Evolutionary conservation across 1,139 yeast species (phyloP).

Genomic region (Debaryomyces singareniensis): DNA sequence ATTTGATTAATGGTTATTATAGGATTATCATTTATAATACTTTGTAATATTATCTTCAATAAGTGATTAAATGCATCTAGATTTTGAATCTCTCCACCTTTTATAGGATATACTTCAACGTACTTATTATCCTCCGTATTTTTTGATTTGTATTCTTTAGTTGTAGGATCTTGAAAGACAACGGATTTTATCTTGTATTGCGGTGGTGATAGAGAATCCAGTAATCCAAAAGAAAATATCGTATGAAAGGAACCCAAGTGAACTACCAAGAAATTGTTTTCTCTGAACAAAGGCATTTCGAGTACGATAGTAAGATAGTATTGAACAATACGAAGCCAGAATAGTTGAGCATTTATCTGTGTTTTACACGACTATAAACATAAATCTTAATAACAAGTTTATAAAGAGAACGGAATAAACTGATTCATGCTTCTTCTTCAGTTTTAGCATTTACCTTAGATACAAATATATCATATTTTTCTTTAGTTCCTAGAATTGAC

Average conservation of each 20-base stretch:
- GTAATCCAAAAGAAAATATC: conserved; percentile 72
- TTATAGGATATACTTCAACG: conserved; percentile 55
- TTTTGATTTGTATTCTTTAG: conserved; percentile 30
- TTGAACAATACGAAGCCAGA: neutral
- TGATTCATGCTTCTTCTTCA: no score
- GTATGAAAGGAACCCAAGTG: conserved; percentile 80
- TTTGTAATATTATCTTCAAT: conserved; percentile 52
- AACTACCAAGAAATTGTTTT: conserved; percentile 56
- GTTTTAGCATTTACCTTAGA: no score
- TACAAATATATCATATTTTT: no score
- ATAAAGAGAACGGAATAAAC: no score
- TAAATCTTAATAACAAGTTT: no score
- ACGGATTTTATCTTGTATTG: conserved; percentile 66
- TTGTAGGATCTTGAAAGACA: conserved; percentile 51
- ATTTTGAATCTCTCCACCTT: conserved; percentile 56
- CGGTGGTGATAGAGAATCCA: conserved; percentile 76
- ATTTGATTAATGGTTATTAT: conserved; percentile 42
- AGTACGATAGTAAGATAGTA: no score
- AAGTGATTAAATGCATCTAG: conserved; percentile 67
- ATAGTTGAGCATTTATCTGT: neutral
- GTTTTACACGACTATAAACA: no score
- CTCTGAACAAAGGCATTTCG: conserved; percentile 56
- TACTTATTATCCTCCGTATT: conserved; percentile 22
- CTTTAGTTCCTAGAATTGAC: conserved; percentile 37
- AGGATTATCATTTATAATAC: conserved; percentile 48